phyloP scores from a whole-genome alignment of 2,329 filamentous ascomycete species.

The Aspergillus arachidicola region DNA sequence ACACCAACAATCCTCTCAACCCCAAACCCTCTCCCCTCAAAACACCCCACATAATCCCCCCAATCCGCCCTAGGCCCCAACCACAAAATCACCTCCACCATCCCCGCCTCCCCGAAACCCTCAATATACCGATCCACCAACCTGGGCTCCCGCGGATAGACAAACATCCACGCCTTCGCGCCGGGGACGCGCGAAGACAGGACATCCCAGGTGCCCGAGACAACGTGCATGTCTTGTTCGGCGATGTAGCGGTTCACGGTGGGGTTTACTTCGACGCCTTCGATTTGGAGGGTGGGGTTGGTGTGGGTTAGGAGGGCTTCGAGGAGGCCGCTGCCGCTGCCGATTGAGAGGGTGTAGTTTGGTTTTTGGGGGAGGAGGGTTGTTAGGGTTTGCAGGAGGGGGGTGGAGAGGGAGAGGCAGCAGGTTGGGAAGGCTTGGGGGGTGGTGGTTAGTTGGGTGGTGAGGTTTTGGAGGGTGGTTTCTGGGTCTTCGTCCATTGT shows the following conservation, averaged over 20 bases:
- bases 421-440: conserved; percentile 30
- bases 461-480: neutral
- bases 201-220: conserved; percentile 47
- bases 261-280: conserved; percentile 53
- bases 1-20: neutral
- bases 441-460: conserved; percentile 15
- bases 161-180: conserved; percentile 55
- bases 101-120: conserved; percentile 14
- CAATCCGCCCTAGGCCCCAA: conserved; percentile 34
- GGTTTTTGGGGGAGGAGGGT: conserved; percentile 28
- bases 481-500: neutral
- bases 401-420: conserved; percentile 32
- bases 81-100: conserved; percentile 32
- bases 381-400: conserved; percentile 22
- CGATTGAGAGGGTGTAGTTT: conserved; percentile 48
- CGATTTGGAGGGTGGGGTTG: conserved; percentile 33
- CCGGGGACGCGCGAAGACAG: conserved; percentile 44
- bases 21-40: conserved; percentile 9
- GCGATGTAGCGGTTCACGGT: conserved; percentile 51
- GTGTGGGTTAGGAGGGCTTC: conserved; percentile 45
- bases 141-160: conserved; percentile 55
- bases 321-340: conserved; percentile 55
- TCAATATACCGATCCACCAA: conserved; percentile 51
- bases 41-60: conserved; percentile 33
- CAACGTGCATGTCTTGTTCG: conserved; percentile 43